Percentiles rank a stretch among this genome's conserved stretches.
These are phyloP conservation scores for Eugenia klotzschiana DNA, from an alignment of 441 rosid genomes.

Conservation along the genomic window DNA sequence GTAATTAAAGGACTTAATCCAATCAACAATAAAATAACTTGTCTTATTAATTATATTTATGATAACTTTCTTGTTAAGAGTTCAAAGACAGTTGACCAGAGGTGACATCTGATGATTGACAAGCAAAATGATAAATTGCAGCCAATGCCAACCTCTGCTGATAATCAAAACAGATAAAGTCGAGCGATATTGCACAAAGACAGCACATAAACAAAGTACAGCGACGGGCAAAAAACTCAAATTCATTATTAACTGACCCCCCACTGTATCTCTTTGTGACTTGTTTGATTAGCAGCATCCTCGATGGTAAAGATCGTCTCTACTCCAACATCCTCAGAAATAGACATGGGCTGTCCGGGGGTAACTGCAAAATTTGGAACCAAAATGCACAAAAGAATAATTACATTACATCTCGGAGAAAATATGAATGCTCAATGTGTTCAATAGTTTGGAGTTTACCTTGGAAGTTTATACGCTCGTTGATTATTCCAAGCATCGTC, in stretches of 20 bases:
- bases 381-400: background rate
- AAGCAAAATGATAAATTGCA: background rate
- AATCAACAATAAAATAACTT: background rate
- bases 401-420: background rate
- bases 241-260: conserved; percentile 47
- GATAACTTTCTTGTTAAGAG: background rate
- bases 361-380: conserved; percentile 41
- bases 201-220: background rate
- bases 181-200: background rate
- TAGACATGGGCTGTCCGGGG: conserved; percentile 73
- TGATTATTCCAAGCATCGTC: conserved; percentile 77
- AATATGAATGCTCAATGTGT: background rate
- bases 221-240: background rate
- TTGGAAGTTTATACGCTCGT: conserved; percentile 84
- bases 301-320: conserved; percentile 66
- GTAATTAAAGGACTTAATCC: background rate
- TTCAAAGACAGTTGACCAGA: background rate
- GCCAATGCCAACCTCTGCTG: background rate
- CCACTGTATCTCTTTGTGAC: conserved; percentile 89
- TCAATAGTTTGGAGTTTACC: conserved; percentile 21
- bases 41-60: background rate
- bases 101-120: background rate
- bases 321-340: conserved; percentile 78
- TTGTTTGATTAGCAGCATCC: conserved; percentile 61
- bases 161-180: background rate